Conservation (phyloP, 495 filamentous ascomycete genomes). For the Cetradonia linearis region DNA sequence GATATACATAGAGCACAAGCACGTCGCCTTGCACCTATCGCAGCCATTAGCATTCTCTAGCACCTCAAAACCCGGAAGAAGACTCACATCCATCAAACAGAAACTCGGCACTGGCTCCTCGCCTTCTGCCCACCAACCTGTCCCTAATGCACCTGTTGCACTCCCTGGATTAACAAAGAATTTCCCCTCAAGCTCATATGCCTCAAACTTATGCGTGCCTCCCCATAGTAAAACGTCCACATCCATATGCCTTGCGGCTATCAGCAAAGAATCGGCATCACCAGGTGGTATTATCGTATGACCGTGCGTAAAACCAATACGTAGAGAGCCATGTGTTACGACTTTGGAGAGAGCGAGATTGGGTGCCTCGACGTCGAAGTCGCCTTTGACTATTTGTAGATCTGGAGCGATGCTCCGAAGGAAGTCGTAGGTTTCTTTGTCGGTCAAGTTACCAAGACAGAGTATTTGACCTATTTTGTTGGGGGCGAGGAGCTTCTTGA, state of each 20-base stretch:
- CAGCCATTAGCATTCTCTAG: constrained; percentile 9
- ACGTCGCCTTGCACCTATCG: constrained; percentile 91
- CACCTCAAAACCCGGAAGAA: neutral
- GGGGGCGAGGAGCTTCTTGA: constrained; percentile 94
- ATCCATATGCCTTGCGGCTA: constrained; percentile 89
- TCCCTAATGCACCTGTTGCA: constrained; percentile 74
- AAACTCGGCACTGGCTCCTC: constrained; percentile 91
- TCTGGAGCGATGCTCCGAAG: constrained; percentile 85
- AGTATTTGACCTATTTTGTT: constrained; percentile 97
- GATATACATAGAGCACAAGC: constrained; percentile 94
- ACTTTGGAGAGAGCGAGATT: constrained; percentile 87
- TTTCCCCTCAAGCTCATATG: constrained; percentile 95
- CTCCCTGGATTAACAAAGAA: constrained; percentile 99
- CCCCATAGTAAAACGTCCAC: constrained; percentile 96
- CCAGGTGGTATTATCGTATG: constrained; percentile 87
- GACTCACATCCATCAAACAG: constrained; percentile 95
- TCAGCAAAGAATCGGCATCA: constrained; percentile 83
- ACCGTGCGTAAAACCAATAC: constrained; percentile 94
- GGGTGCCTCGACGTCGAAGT: constrained; percentile 86
- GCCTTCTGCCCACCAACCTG: constrained; percentile 56
- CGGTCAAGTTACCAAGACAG: constrained; percentile 93
- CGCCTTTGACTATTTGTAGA: constrained; percentile 88
- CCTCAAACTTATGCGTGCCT: constrained; percentile 95
- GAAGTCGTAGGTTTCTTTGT: constrained; percentile 89
- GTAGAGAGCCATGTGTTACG: constrained; percentile 83